A percentile compares a stretch with the other conserved stretches of the same genome.
phyloP scores from a whole-genome alignment of 1,284 basidiomycete species.

The Sanguinoderma infundibulare region DNA sequence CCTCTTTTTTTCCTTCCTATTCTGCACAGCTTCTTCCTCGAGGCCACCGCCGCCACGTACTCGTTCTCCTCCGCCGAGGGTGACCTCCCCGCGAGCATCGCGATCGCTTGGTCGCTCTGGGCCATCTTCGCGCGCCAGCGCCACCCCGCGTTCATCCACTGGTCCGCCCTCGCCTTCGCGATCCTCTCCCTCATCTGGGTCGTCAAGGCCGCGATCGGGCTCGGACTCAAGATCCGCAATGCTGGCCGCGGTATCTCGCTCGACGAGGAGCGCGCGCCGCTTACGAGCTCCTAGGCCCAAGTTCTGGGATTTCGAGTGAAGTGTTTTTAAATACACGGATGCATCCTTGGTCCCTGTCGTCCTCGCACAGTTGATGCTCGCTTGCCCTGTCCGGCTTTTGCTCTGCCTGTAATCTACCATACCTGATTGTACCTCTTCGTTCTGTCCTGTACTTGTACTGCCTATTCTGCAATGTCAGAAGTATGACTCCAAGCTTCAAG shows the following conservation, averaged over 20 bases:
- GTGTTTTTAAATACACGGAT: no score
- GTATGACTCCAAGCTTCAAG: no score
- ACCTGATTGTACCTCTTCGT: no score
- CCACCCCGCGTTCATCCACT: conserved; percentile 75
- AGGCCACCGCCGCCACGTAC: conserved; percentile 90
- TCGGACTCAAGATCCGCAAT: conserved; percentile 47
- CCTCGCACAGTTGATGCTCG: no score
- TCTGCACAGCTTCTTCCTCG: conserved; percentile 81
- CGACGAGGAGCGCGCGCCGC: conserved; percentile 88
- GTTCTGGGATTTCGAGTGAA: background rate
- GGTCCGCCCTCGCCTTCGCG: conserved; percentile 86
- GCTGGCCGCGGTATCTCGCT: conserved; percentile 60
- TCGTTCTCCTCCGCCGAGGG: conserved; percentile 90
- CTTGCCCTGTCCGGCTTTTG: no score
- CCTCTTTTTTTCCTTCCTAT: no score
- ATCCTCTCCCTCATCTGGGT: conserved; percentile 87
- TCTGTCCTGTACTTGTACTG: no score
- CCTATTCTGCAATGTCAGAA: no score
- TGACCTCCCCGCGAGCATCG: conserved; percentile 88
- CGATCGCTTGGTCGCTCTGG: conserved; percentile 84
- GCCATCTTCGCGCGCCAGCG: conserved; percentile 81
- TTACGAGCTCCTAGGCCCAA: conserved; percentile 35
- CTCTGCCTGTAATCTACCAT: no score
- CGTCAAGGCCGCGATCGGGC: conserved; percentile 68
- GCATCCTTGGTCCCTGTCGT: no score